phyloP scores from a whole-genome alignment of 2,329 filamentous ascomycete species.

The Neopestalotiopsis rosae region DNA sequence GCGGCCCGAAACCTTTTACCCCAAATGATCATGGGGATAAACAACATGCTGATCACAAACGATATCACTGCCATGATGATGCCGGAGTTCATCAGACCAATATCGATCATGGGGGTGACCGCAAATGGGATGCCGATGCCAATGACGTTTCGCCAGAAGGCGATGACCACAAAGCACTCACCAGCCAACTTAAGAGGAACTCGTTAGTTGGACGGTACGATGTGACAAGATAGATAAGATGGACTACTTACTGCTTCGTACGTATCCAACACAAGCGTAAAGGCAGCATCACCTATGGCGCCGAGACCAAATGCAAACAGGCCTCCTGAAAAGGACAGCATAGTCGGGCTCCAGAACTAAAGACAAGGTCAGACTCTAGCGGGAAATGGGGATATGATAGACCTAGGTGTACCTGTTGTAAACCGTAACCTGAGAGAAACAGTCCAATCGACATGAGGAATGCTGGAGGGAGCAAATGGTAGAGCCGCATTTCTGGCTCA shows the following conservation, averaged over 20 bases:
- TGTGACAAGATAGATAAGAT: background rate
- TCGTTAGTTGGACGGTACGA: too few relatives aligned
- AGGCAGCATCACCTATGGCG: background rate
- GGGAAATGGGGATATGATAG: background rate
- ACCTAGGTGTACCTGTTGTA: background rate
- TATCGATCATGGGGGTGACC: too few relatives aligned
- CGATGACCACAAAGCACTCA: too few relatives aligned
- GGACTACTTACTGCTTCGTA: background rate
- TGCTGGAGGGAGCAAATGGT: background rate
- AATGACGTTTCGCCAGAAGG: too few relatives aligned
- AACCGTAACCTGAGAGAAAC: background rate
- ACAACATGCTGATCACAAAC: too few relatives aligned
- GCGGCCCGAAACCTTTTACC: too few relatives aligned
- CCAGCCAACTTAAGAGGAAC: too few relatives aligned
- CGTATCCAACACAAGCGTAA: conserved; percentile 1
- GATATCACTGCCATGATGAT: too few relatives aligned
- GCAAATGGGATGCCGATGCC: too few relatives aligned
- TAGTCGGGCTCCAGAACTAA: background rate
- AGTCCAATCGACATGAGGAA: background rate
- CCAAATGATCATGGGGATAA: too few relatives aligned
- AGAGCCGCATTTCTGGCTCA: background rate
- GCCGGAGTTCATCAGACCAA: too few relatives aligned
- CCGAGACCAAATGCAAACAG: conserved; percentile 1
- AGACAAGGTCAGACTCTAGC: background rate
- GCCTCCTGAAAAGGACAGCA: background rate